A percentile compares a stretch with the other conserved stretches of the same genome.
These are phyloP conservation scores for Chytriomyces confervae DNA, from an alignment of 192 early-diverging fungal genomes.

Conservation along the genomic window DNA sequence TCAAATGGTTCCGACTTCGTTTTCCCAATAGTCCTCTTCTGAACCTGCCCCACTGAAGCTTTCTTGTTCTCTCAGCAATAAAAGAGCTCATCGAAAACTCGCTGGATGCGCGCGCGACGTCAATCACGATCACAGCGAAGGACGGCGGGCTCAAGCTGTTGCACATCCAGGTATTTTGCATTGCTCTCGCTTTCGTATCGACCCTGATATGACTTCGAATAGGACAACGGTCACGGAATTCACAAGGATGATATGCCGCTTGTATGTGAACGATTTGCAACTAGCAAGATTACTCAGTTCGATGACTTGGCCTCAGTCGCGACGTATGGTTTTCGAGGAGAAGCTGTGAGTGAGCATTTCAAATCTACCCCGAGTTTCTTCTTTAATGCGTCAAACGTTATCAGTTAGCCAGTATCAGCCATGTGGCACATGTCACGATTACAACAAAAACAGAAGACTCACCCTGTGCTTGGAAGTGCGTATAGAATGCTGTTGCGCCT, in stretches of 20 bases:
- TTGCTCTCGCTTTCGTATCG: conserved; percentile 38
- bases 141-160: conserved; percentile 94
- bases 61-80: conserved; percentile 59
- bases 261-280: conserved; percentile 94
- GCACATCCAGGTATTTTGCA: conserved; percentile 81
- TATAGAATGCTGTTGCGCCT: not conserved
- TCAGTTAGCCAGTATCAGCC: conserved; percentile 88
- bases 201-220: conserved; percentile 56
- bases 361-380: not conserved
- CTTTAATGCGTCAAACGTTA: not conserved
- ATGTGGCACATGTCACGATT: conserved; percentile 90
- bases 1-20: conserved; percentile 62
- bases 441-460: conserved; percentile 51
- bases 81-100: conserved; percentile 98
- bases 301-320: conserved; percentile 84
- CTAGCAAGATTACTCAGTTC: conserved; percentile 85
- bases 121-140: conserved; percentile 80
- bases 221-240: conserved; percentile 96
- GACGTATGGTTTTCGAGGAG: conserved; percentile 97
- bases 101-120: conserved; percentile 89
- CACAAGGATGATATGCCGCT: conserved; percentile 82
- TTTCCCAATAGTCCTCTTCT: not conserved
- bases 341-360: conserved; percentile 57
- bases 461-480: conserved; percentile 58
- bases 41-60: not conserved